Percentiles rank a stretch among this genome's conserved stretches.
These are phyloP conservation scores for Cladobotryum protrusum DNA, from an alignment of 2,329 filamentous ascomycete genomes.

Conservation along the genomic window DNA sequence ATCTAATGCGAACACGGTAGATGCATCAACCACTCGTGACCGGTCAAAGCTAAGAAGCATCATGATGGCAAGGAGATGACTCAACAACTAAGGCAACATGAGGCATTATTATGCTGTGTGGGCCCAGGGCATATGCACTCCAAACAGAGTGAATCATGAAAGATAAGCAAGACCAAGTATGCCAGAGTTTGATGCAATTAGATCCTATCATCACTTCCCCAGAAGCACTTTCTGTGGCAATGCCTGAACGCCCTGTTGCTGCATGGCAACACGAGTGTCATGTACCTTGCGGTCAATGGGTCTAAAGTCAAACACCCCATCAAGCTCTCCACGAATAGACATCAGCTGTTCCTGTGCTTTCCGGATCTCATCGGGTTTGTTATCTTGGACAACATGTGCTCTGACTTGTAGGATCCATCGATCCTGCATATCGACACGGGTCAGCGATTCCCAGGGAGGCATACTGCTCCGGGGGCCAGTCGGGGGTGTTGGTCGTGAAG, in stretches of 20 bases:
- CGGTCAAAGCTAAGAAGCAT: no score
- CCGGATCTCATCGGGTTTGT: conserved; percentile 50
- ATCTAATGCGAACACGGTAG: no score
- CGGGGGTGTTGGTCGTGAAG: conserved; percentile 13
- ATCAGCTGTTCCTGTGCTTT: conserved; percentile 48
- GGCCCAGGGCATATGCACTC: no score
- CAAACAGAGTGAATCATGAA: no score
- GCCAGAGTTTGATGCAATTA: no score
- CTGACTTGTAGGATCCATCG: conserved; percentile 53
- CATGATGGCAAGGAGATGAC: no score
- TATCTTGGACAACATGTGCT: conserved; percentile 49
- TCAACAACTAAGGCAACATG: no score
- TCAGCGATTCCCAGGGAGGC: conserved; percentile 41
- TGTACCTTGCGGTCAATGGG: conserved; percentile 46
- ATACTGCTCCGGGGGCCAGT: conserved; percentile 24
- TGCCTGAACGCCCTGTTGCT: conserved; percentile 32
- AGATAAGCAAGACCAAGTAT: no score
- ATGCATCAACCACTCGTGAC: no score
- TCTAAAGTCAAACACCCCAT: conserved; percentile 48
- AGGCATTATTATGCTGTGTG: no score
- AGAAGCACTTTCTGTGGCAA: conserved; percentile 33
- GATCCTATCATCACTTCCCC: conserved; percentile 20
- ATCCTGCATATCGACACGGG: conserved; percentile 42
- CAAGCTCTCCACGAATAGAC: conserved; percentile 39
- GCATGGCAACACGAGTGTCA: conserved; percentile 43